Evolutionary conservation across 1,284 basidiomycete species (phyloP), one percentile per base, ranked within the genome.

Genomic region (Papiliotrema nemorosa): DNA sequence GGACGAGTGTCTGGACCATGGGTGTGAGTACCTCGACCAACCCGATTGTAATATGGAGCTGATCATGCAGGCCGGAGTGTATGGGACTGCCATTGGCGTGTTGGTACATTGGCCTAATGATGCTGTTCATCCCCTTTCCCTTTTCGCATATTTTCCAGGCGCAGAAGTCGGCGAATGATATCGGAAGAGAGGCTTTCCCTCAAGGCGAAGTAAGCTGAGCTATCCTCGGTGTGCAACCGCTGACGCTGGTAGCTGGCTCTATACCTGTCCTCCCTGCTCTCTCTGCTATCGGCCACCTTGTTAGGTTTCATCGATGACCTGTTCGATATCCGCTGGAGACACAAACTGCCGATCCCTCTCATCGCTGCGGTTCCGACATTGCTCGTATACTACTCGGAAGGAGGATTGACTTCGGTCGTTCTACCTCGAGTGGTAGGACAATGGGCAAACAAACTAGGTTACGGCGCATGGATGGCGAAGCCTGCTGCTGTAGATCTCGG

Each of bases 291-390:
- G 24, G 93, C 96, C 0, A 92, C 91, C 0, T 81, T 98, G 57
- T 82, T 98, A 2, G 94, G 96, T 9, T 97, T 98, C 66, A 78
- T 97, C 42, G 96, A 99, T 67, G 96, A 99, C 72, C 82, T 98
- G 1, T 98, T 98, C 64, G 96, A 99, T 70, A 97, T 99, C 59
- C 84, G 96, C 12, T 99, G 96, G 96, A 77, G 96, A 54, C 91
- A 97, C 77, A 99, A 99, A 73, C 76, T 99, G 7, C 96, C 96
- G 0, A 96, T 99, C 49, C 96, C 92, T 0, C 83, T 99, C 64
- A 88, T 99, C 51, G 90, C 91, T 0, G 89, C 90, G 16, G 89
- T 98, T 20, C 96, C 96, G 1, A 81, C 97, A 21, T 78, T 99
- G 29, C 86, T 97, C 72, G 93, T 97, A 2, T 99, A 98, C 76